These are phyloP conservation scores for Canavalia gladiata DNA, from an alignment of 306 rosid species.

Conservation along the genomic window DNA sequence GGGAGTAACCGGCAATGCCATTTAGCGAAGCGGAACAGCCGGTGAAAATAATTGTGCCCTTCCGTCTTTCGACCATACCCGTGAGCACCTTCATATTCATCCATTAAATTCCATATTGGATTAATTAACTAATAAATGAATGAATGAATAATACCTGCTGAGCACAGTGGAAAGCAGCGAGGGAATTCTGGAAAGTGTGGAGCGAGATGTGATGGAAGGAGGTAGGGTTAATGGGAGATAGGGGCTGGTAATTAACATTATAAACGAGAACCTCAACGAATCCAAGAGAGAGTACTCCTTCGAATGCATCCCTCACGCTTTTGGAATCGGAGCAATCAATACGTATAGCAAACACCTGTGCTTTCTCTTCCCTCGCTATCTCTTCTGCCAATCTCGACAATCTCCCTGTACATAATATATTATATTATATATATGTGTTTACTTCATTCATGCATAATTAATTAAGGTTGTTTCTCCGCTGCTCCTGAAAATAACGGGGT, in stretches of 20 bases:
- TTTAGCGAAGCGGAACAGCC: slow-evolving; percentile 90
- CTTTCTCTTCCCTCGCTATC: slow-evolving; percentile 89
- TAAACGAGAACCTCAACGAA: slow-evolving; percentile 86
- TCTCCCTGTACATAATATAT: slow-evolving; percentile 53
- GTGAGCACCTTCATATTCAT: slow-evolving; percentile 70
- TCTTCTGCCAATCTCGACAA: slow-evolving; percentile 90
- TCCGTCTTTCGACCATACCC: slow-evolving; percentile 93
- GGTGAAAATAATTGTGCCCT: slow-evolving; percentile 87
- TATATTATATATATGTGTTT: background rate
- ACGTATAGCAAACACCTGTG: slow-evolving; percentile 90
- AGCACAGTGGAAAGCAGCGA: slow-evolving; percentile 93
- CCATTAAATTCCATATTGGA: background rate
- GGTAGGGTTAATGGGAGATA: slow-evolving; percentile 53
- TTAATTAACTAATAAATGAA: too few species aligned
- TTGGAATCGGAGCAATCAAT: slow-evolving; percentile 87
- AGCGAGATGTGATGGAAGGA: slow-evolving; percentile 63
- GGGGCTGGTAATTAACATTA: slow-evolving; percentile 66
- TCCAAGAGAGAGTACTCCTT: slow-evolving; percentile 85
- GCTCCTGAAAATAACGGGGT: too few species aligned
- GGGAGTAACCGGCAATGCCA: slow-evolving; percentile 82
- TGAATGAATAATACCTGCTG: slow-evolving; percentile 68
- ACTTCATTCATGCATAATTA: too few species aligned
- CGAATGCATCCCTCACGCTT: slow-evolving; percentile 91
- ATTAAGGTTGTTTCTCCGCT: too few species aligned
- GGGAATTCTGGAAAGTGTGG: slow-evolving; percentile 76